A percentile compares a stretch with the other conserved stretches of the same genome.
phyloP scores from a whole-genome alignment of 2,329 filamentous ascomycete genomes.

The Didymella lethalis region DNA sequence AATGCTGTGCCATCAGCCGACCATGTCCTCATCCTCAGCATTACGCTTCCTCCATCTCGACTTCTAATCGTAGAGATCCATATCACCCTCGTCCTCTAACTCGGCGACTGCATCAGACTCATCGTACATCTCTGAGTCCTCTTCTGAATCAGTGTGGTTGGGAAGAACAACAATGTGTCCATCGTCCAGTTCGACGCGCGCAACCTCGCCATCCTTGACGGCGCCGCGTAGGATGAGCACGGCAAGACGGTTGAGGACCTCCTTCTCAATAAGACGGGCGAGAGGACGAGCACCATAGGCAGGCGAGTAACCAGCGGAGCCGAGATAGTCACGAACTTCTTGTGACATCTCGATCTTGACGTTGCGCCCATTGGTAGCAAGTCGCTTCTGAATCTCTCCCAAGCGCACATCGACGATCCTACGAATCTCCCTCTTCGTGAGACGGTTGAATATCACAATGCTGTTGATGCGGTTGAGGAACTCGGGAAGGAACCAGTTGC shows the following conservation, averaged over 20 bases:
- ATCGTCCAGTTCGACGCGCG: conserved; percentile 78
- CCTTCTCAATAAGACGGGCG: conserved; percentile 90
- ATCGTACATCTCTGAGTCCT: conserved; percentile 77
- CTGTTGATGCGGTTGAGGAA: conserved; percentile 98
- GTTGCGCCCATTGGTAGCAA: conserved; percentile 84
- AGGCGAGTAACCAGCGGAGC: conserved; percentile 89
- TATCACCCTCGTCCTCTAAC: conserved; percentile 60
- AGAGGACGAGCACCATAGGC: conserved; percentile 93
- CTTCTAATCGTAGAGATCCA: conserved; percentile 72
- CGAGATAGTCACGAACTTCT: conserved; percentile 92
- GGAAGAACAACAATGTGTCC: conserved; percentile 81
- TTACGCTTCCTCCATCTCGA: background rate
- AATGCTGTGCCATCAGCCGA: conserved; percentile 16
- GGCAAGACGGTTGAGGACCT: conserved; percentile 91
- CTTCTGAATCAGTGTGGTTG: conserved; percentile 78
- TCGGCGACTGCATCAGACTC: conserved; percentile 80
- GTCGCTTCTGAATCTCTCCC: conserved; percentile 86
- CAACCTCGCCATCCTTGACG: conserved; percentile 84
- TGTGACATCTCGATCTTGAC: conserved; percentile 82
- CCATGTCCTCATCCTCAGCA: background rate
- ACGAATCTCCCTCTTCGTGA: conserved; percentile 87
- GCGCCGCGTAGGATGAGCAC: conserved; percentile 87
- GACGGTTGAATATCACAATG: conserved; percentile 97
- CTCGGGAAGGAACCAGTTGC: conserved; percentile 96
- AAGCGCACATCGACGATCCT: conserved; percentile 94